These are phyloP conservation scores for Tardiomyces blankii DNA, from an alignment of 1,139 yeast genomes.

Conservation along the genomic window DNA sequence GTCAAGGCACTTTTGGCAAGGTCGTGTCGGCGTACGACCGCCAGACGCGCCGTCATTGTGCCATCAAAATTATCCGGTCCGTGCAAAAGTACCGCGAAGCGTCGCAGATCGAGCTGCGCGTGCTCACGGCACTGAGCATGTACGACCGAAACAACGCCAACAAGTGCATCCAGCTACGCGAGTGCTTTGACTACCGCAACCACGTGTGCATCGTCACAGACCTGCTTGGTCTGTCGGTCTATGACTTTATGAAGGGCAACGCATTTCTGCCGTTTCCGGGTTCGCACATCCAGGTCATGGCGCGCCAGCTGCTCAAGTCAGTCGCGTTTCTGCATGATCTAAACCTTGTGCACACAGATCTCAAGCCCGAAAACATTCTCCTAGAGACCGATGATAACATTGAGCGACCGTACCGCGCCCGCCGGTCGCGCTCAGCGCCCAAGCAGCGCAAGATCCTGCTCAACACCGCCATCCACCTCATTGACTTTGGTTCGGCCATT, in stretches of 20 bases:
- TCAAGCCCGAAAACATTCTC: slow-evolving; percentile 89
- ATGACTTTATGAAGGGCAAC: slow-evolving; percentile 74
- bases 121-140: slow-evolving; percentile 65
- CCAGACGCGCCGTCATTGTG: slow-evolving; percentile 53
- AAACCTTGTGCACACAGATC: slow-evolving; percentile 85
- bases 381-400: slow-evolving; percentile 31
- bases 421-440: not conserved
- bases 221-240: slow-evolving; percentile 70
- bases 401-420: slow-evolving; percentile 8
- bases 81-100: slow-evolving; percentile 37
- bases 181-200: slow-evolving; percentile 85
- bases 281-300: slow-evolving; percentile 76
- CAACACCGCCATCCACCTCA: slow-evolving; percentile 75
- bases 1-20: slow-evolving; percentile 97
- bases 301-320: slow-evolving; percentile 74
- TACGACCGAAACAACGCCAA: slow-evolving; percentile 52
- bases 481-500: slow-evolving; percentile 94
- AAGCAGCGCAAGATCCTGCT: slow-evolving; percentile 39
- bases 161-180: slow-evolving; percentile 57
- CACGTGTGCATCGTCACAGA: slow-evolving; percentile 95
- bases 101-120: slow-evolving; percentile 44
- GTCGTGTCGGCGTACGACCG: slow-evolving; percentile 49
- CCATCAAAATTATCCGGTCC: slow-evolving; percentile 71
- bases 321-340: slow-evolving; percentile 86
- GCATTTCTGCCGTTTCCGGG: slow-evolving; percentile 64